A percentile compares a stretch with the other conserved stretches of the same genome.
Conservation (phyloP, 345 rosid species). For the Erucastrum elatum region DNA sequence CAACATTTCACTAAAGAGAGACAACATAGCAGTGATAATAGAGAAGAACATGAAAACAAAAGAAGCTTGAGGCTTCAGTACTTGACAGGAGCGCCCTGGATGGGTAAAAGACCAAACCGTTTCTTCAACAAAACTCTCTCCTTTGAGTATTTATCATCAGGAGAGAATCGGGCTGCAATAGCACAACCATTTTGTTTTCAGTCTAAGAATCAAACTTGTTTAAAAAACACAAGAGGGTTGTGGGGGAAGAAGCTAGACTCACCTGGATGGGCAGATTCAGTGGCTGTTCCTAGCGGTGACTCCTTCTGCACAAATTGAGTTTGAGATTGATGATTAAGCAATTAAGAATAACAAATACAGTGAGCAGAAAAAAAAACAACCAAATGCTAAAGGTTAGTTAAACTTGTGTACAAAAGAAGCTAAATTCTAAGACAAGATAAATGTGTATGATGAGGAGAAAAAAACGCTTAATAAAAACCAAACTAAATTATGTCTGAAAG, state of each 20-base stretch:
- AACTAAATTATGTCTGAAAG: background rate
- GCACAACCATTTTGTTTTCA: background rate
- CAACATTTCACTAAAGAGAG: constrained; percentile 12
- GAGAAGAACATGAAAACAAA: constrained; percentile 6
- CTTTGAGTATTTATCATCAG: constrained; percentile 81
- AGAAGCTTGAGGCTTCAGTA: constrained; percentile 43
- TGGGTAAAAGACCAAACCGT: constrained; percentile 79
- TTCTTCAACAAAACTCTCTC: constrained; percentile 78
- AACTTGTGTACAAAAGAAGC: background rate
- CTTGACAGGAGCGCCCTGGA: constrained; percentile 64
- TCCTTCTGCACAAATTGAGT: constrained; percentile 59
- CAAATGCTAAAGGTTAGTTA: background rate
- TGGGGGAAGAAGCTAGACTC: background rate
- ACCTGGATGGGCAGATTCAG: constrained; percentile 96
- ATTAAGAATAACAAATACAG: background rate
- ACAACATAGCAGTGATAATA: background rate
- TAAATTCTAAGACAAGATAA: background rate
- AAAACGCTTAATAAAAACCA: background rate
- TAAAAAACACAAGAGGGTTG: background rate
- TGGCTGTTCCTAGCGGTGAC: constrained; percentile 65
- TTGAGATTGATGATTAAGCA: background rate
- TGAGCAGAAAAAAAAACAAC: background rate
- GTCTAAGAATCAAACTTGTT: background rate
- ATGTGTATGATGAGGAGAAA: no score
- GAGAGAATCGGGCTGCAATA: constrained; percentile 79